phyloP scores from a whole-genome alignment of 805 yeast species.

The Kuraishia piskuri region DNA sequence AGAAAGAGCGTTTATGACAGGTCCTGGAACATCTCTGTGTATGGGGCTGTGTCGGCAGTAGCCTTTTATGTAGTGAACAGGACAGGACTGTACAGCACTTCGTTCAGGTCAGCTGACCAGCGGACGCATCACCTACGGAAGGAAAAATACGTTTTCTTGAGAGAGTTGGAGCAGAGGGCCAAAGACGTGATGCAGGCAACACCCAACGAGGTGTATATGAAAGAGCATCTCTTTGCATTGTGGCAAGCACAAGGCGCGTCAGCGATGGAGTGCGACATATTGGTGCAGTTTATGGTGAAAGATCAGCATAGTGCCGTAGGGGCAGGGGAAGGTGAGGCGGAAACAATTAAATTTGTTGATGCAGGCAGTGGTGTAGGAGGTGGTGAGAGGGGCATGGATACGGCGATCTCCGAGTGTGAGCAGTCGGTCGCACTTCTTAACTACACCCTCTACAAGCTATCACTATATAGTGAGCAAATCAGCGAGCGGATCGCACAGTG shows the following conservation, averaged over 20 bases:
- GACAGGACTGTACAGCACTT: not conserved
- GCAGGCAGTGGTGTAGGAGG: not conserved
- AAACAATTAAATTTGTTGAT: not conserved
- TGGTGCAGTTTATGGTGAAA: not conserved
- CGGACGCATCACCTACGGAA: not conserved
- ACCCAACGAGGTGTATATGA: not conserved
- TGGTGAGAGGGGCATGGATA: slow-evolving; percentile 8
- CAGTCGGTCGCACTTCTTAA: not conserved
- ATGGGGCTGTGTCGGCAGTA: not conserved
- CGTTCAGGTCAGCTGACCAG: not conserved
- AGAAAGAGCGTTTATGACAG: not conserved
- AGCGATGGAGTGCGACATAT: not conserved
- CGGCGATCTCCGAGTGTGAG: not conserved
- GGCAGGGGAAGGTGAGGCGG: not conserved
- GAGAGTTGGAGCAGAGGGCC: not conserved
- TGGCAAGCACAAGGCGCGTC: not conserved
- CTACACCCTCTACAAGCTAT: not conserved
- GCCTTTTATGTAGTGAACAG: not conserved
- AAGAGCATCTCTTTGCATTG: not conserved
- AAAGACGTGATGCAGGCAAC: not conserved
- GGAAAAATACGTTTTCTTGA: not conserved
- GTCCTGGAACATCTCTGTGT: not conserved
- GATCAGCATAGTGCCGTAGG: not conserved
- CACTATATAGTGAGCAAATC: not conserved
- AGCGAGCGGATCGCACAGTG: not conserved